Conservation (phyloP, 371 early-diverging fungal genomes). For the Actinomucor elegans region DNA sequence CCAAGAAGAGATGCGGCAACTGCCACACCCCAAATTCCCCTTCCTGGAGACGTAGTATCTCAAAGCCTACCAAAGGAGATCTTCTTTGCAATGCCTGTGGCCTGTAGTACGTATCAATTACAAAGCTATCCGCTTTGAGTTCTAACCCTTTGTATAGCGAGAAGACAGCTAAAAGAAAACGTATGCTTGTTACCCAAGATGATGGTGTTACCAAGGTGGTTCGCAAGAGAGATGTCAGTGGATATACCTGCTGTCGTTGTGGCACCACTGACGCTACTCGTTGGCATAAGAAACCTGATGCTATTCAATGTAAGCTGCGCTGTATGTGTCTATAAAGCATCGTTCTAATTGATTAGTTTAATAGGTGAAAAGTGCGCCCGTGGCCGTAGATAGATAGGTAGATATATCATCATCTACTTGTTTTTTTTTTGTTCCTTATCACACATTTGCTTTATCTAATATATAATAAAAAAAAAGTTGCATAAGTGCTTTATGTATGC, state of each 20-base stretch:
- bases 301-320: not conserved
- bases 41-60: constrained; percentile 89
- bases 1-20: constrained; percentile 67
- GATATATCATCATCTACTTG: too few relatives aligned
- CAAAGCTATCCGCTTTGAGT: not conserved
- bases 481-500: not conserved
- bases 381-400: not conserved
- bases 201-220: constrained; percentile 18
- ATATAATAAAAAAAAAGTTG: not conserved
- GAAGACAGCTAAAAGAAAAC: constrained; percentile 16
- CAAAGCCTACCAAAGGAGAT: constrained; percentile 45
- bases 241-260: constrained; percentile 9
- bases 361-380: not conserved
- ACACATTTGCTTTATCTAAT: not conserved
- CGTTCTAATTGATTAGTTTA: not conserved
- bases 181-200: constrained; percentile 13
- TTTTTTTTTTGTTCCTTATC: not conserved
- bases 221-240: constrained; percentile 12
- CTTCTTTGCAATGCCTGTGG: constrained; percentile 97
- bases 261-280: constrained; percentile 14
- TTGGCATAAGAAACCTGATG: constrained; percentile 14
- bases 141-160: constrained; percentile 11
- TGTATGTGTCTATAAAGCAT: not conserved
- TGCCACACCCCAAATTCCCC: constrained; percentile 90
- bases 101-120: constrained; percentile 70